Base-by-base conservation (phyloP, 176 grass and related monocot species). In the Oryza rufipogon region DNA sequence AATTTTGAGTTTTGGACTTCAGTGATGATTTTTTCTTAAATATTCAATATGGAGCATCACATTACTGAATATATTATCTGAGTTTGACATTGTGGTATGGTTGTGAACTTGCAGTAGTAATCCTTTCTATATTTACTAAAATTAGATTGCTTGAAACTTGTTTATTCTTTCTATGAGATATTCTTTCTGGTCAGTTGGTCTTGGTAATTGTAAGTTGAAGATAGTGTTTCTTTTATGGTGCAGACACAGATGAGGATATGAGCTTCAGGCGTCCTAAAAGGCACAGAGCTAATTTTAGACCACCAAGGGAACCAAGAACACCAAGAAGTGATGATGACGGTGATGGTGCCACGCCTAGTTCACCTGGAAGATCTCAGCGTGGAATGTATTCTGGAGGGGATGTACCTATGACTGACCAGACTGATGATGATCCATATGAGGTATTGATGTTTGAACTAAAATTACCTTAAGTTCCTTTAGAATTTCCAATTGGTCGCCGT, bases 341-440 rank as follows among this genome's bases (percentile, higher is more conserved):
- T 73, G 93, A 95, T 78, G 93, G 74, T 83, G 91, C 83, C 49
- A 94, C 84, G 22, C 91, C 89, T 87, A 93, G 96, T 90, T 95
- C 96, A 72, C 93, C 93, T 75, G 96, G 93, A 90, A 91, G 89
- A 51, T 96, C 93, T 86, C 96, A 91, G 22, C 95, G 38, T 73
- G 92, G 90, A 69, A 83, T 87, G 71, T 94, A 88, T 71, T 89
- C 86, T 36, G 87, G 94, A 64, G 89, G 91, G 75, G 96, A 98
- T 90, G 85, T 88, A 22, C 93, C 85, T 79, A 94, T 94, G 91
- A 96, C 93, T 68, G 93, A 99, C 71, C 96, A 91, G 66, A 96
- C 89, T 23, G 91, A 99, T 87, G 96, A 98, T 76, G 91, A 99
- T 75, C 91, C 85, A 68, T 95, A 91, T 4, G 96, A 99, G 88